Conservation (phyloP, 148 eudicot species). For the Gaultheria prostrata region DNA sequence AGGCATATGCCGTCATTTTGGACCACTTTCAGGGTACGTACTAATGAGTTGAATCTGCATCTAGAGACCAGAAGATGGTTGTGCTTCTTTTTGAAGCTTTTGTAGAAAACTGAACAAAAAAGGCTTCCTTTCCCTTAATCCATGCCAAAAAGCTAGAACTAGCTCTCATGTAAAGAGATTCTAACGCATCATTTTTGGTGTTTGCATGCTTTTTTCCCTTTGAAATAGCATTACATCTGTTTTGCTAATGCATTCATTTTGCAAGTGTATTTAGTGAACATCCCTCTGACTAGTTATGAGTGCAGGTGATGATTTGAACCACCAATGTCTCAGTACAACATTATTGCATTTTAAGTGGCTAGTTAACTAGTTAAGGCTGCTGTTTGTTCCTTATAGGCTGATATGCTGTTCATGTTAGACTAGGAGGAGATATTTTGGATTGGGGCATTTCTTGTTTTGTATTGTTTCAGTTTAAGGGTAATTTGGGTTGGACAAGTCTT, state of each 20-base stretch:
- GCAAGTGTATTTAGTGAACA: not conserved
- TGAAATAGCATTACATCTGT: not conserved
- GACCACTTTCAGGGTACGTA: slow-evolving; percentile 7
- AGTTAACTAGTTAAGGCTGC: not conserved
- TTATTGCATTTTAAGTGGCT: not conserved
- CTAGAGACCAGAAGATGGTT: not conserved
- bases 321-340: not conserved
- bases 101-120: not conserved
- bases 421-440: no score
- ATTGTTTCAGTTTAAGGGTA: no score
- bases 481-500: no score
- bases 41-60: not conserved
- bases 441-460: no score
- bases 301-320: slow-evolving; percentile 7
- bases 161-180: slow-evolving; percentile 1
- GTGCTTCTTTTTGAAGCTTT: slow-evolving; percentile 11
- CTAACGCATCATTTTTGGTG: slow-evolving; percentile 1
- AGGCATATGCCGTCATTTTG: slow-evolving; percentile 19
- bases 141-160: slow-evolving; percentile 12
- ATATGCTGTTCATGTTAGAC: no score
- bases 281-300: not conserved
- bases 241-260: slow-evolving; percentile 4
- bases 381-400: no score
- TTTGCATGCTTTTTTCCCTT: not conserved
- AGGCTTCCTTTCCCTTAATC: not conserved